Evolutionary conservation across 2,329 filamentous ascomycete genomes (phyloP).

Genomic region (Domatiomyces catenatus): DNA sequence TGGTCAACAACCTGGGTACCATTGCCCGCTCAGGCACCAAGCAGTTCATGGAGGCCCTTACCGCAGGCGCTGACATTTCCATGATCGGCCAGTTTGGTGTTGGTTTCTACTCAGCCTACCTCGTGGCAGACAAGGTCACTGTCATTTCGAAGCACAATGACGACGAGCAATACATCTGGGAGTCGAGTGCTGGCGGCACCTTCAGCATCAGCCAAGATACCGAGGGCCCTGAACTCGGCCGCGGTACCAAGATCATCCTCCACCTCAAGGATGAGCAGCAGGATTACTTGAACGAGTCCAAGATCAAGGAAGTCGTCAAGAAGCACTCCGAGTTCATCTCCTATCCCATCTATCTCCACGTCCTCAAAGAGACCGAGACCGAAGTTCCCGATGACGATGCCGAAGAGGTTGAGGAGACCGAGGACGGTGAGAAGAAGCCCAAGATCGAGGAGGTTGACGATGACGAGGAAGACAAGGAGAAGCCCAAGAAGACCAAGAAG

Average conservation of each 20-base stretch:
- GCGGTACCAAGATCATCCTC: constrained; percentile 94
- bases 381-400: constrained; percentile 95
- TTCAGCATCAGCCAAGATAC: constrained; percentile 87
- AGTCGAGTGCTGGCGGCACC: constrained; percentile 91
- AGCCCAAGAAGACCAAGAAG: constrained; percentile 99
- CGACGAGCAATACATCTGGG: constrained; percentile 99
- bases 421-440: constrained; percentile 61
- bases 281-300: constrained; percentile 96
- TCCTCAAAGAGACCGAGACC: constrained; percentile 96
- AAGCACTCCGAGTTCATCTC: constrained; percentile 99
- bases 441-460: constrained; percentile 88
- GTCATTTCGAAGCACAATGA: constrained; percentile 99
- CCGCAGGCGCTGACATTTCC: constrained; percentile 95
- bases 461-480: constrained; percentile 53
- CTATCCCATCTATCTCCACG: constrained; percentile 99
- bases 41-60: constrained; percentile 99
- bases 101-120: constrained; percentile 99
- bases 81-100: constrained; percentile 99
- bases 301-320: constrained; percentile 99
- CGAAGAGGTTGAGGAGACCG: constrained; percentile 60
- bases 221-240: constrained; percentile 77
- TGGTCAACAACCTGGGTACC: constrained; percentile 99
- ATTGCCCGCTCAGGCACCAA: constrained; percentile 98
- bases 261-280: constrained; percentile 98
- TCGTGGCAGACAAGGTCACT: constrained; percentile 89